Conservation (phyloP, 352 stramenopile genomes). For the Pythium brachiatum region DNA sequence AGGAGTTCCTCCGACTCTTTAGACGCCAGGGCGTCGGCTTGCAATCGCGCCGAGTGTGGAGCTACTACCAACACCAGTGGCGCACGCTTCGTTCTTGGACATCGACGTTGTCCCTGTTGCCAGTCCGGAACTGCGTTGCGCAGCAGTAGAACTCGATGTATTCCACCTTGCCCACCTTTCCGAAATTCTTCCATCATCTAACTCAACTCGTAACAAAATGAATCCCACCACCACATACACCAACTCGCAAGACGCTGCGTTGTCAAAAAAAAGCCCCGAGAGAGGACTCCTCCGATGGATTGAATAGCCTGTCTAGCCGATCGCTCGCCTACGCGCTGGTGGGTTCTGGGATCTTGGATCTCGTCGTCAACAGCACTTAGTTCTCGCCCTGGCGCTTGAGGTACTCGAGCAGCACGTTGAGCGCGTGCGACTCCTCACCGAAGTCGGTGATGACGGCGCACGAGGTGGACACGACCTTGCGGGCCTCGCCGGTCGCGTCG, state of each 20-base stretch:
- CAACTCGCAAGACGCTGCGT: not conserved
- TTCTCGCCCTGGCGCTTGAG: constrained; percentile 95
- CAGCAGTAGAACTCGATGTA: not conserved
- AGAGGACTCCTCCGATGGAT: constrained; percentile 4
- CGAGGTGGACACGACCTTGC: constrained; percentile 98
- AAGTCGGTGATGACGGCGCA: constrained; percentile 99
- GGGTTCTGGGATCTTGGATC: constrained; percentile 2
- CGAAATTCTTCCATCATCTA: not conserved
- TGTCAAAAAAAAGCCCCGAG: constrained; percentile 9
- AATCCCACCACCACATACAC: not conserved
- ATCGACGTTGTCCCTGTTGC: no score
- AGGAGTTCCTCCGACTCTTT: no score
- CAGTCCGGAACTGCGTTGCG: not conserved
- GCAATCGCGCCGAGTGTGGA: no score
- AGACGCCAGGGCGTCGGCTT: no score
- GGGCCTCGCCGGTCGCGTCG: constrained; percentile 95
- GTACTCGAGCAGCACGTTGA: constrained; percentile 98
- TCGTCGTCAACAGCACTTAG: constrained; percentile 36
- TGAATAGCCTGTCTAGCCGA: constrained; percentile 17
- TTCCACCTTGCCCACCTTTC: not conserved
- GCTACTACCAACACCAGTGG: no score
- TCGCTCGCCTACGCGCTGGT: constrained; percentile 9
- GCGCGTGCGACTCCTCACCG: constrained; percentile 97
- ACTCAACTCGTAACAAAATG: not conserved
- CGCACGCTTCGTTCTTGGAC: no score